Conservation (phyloP, 2,329 filamentous ascomycete species). For the Fusarium burgessii region DNA sequence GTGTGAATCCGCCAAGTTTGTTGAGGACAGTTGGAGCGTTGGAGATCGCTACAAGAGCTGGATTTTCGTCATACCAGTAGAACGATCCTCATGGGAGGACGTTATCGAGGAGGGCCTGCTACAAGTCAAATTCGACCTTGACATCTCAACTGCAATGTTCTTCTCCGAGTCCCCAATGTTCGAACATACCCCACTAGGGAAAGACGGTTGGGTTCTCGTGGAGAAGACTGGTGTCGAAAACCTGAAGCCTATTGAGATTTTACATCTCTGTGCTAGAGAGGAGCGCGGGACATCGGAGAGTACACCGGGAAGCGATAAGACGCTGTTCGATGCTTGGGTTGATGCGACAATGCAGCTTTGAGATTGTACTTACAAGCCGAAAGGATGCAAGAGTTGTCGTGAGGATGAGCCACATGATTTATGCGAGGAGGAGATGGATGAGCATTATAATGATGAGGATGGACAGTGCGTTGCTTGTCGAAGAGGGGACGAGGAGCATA, state of each 20-base stretch:
- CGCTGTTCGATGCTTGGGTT: neutral
- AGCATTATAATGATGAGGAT: constrained; percentile 33
- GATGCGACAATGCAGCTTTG: neutral
- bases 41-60: constrained; percentile 20
- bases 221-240: neutral
- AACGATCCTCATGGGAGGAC: constrained; percentile 25
- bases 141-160: constrained; percentile 5
- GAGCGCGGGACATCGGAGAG: neutral
- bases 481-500: neutral
- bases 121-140: constrained; percentile 25
- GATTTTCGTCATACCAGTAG: constrained; percentile 20
- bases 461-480: constrained; percentile 32
- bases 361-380: constrained; percentile 16
- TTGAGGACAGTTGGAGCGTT: neutral
- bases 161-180: neutral
- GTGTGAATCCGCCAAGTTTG: constrained; percentile 12
- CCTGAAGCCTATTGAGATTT: neutral
- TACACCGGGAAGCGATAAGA: neutral
- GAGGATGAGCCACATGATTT: neutral
- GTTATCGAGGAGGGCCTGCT: constrained; percentile 14
- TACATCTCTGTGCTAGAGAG: constrained; percentile 10
- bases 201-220: constrained; percentile 17
- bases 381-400: constrained; percentile 5
- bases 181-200: neutral
- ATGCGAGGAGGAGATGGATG: constrained; percentile 20